Percentiles rank a stretch among this genome's conserved stretches.
Conservation (phyloP, 208 protist genomes). For the Trypanosoma boissoni region DNA sequence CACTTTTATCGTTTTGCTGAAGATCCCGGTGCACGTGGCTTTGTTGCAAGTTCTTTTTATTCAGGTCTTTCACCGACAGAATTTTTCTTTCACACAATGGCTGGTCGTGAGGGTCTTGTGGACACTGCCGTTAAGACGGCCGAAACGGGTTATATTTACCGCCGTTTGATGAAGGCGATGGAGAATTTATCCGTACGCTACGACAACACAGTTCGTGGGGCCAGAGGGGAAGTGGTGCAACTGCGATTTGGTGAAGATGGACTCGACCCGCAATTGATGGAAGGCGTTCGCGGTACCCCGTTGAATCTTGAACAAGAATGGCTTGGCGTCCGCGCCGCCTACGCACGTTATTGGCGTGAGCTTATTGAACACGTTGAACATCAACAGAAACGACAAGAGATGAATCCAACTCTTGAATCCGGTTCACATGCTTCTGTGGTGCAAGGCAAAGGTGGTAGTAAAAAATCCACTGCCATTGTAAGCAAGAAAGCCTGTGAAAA, state of each 20-base stretch:
- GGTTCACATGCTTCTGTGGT: too few relatives aligned
- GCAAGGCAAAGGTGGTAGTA: background rate
- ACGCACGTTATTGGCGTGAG: constrained; percentile 38
- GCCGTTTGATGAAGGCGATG: constrained; percentile 98
- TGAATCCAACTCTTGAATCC: too few relatives aligned
- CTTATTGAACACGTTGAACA: background rate
- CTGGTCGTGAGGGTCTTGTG: constrained; percentile 97
- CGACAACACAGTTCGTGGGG: constrained; percentile 98
- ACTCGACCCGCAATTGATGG: constrained; percentile 97
- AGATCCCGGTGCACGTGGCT: constrained; percentile 94
- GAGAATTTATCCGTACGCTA: constrained; percentile 98
- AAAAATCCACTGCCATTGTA: background rate
- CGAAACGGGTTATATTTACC: constrained; percentile 99
- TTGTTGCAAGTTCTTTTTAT: constrained; percentile 99
- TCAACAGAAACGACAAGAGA: background rate
- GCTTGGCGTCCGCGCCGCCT: constrained; percentile 55
- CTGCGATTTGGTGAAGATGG: constrained; percentile 98
- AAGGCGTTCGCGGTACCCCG: constrained; percentile 80
- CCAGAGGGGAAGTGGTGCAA: constrained; percentile 93
- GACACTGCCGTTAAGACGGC: constrained; percentile 99
- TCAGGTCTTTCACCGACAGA: constrained; percentile 97
- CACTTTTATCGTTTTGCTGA: constrained; percentile 95
- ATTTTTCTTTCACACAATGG: constrained; percentile 99
- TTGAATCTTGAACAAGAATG: constrained; percentile 86
- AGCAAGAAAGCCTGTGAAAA: background rate